phyloP scores from a whole-genome alignment of 257 asterid species.

The Solanum habrochaites region DNA sequence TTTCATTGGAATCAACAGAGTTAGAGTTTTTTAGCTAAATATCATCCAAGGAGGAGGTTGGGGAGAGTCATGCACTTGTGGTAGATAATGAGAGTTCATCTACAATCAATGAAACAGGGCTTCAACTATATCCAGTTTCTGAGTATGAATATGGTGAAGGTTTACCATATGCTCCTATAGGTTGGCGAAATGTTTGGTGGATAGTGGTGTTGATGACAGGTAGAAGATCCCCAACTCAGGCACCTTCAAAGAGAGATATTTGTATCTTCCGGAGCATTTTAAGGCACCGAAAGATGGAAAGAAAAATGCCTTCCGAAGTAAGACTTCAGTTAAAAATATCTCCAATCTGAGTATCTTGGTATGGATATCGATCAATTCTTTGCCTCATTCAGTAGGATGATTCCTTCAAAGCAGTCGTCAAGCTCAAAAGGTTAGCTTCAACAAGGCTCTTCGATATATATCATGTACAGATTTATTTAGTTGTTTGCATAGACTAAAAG shows the following conservation, averaged over 20 bases:
- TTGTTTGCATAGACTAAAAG: neutral
- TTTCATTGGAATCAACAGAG: neutral
- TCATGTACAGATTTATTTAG: neutral
- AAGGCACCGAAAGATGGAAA: neutral
- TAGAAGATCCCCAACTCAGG: conserved; percentile 42
- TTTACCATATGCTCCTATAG: conserved; percentile 48
- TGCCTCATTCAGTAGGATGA: conserved; percentile 74
- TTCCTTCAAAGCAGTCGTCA: conserved; percentile 24
- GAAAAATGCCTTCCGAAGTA: conserved; percentile 37
- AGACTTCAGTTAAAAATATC: conserved; percentile 32
- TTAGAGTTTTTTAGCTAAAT: neutral
- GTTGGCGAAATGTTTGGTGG: too few species aligned
- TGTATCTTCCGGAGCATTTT: conserved; percentile 41
- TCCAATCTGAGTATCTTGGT: neutral
- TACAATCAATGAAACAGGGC: too few species aligned
- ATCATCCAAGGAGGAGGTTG: conserved; percentile 5
- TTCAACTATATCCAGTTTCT: conserved; percentile 36
- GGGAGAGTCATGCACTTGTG: conserved; percentile 41
- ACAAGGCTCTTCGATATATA: neutral
- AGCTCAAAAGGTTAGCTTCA: conserved; percentile 27
- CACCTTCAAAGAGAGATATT: conserved; percentile 43
- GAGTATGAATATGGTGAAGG: conserved; percentile 13
- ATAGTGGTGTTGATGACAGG: conserved; percentile 50
- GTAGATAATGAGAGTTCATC: conserved; percentile 12
- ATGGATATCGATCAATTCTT: conserved; percentile 42